phyloP scores from a whole-genome alignment of 345 rosid genomes.

The Gossypium rotundifolium region DNA sequence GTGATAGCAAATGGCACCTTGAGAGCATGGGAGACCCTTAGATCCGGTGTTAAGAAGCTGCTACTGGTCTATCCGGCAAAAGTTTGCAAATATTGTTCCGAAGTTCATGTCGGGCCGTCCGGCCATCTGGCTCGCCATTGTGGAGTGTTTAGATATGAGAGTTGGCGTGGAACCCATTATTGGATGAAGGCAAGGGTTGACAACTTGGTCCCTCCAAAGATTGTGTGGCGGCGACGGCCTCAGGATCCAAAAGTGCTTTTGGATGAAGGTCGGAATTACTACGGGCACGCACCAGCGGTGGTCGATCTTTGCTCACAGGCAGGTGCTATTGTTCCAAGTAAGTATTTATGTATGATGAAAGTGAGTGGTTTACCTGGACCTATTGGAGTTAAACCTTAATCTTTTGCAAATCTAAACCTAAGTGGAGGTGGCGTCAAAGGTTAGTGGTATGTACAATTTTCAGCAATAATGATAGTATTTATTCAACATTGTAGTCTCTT shows the following conservation, averaged over 20 bases:
- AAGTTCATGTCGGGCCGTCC: constrained; percentile 75
- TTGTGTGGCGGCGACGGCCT: constrained; percentile 70
- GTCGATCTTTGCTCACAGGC: constrained; percentile 73
- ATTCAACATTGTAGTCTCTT: not conserved
- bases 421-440: not conserved
- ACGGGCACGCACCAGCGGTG: constrained; percentile 84
- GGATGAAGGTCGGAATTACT: constrained; percentile 55
- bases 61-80: constrained; percentile 62
- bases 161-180: constrained; percentile 67
- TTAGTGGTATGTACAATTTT: not conserved
- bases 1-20: constrained; percentile 49
- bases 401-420: not conserved
- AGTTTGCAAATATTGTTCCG: constrained; percentile 70
- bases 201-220: constrained; percentile 70
- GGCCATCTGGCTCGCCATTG: constrained; percentile 83
- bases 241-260: constrained; percentile 71
- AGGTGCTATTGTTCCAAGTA: constrained; percentile 50
- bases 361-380: constrained; percentile 49
- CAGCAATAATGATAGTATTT: not conserved
- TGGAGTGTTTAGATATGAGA: constrained; percentile 77
- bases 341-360: constrained; percentile 70
- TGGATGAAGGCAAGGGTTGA: constrained; percentile 79
- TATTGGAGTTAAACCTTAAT: constrained; percentile 1
- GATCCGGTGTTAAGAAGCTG: constrained; percentile 54
- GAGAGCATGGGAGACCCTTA: constrained; percentile 63